Base-by-base conservation (phyloP, 2,329 filamentous ascomycete species). In the Aspergillus puulaauensis region DNA sequence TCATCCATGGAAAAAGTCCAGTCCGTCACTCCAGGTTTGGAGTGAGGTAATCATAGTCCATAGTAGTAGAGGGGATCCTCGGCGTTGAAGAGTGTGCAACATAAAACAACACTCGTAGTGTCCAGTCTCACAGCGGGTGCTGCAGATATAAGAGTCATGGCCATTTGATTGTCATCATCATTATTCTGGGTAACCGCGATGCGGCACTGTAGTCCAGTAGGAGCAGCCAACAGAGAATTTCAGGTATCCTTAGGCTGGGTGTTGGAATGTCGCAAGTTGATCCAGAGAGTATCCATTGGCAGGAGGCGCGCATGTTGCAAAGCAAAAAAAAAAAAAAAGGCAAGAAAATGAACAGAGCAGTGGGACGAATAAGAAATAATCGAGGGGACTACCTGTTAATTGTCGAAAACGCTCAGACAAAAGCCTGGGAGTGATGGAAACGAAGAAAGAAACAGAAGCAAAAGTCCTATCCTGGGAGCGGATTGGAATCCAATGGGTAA, bases 381-480 rank as follows among this genome's bases (percentile, higher is more conserved):
- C 64, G 68, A 67, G 73, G 73, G 70, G 65, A 70, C 75, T 78
- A 78, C 75, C 75, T 78, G 73, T 69, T 71, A 66, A 69, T 56
- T 69, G 66, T 68, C 62, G 65, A 61, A 48, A 52, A 61, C 61
- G 65, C 61, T 64, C 66, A 65, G 60, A 65, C 65, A 39, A 50
- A 61, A 59, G 62, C 62, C 62, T 62, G 61, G 63, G 61, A 61
- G 50, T 6, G 61, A 61, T 66, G 43, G 59, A 74, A 67, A 64
- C 19, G 63, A 65, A 64, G 21, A 37, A 67, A 61, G 51, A 65
- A 63, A 57, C 54, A 68, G 37, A 52, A 58, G 31, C 70, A 68
- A 63, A 69, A 66, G 67, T 73, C 70, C 69, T 69, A 64, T 71
- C 65, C 69, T 56, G 66, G 59, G 64, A 64, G 66, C 64, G 62